Conservation (phyloP, 108 stramenopile genomes). For the Cyclotella distinguenda region DNA sequence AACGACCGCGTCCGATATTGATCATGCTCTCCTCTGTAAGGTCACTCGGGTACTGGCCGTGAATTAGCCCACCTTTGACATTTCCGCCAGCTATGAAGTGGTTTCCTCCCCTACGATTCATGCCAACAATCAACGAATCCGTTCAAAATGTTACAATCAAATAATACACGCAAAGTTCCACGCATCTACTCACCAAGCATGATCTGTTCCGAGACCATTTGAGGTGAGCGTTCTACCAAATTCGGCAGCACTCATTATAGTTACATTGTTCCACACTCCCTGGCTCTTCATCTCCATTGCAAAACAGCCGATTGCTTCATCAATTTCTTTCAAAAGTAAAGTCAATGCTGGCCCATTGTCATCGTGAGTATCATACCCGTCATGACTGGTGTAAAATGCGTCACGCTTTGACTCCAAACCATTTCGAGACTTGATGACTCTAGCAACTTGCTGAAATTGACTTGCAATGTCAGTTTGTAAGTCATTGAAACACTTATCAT, state of each 20-base stretch:
- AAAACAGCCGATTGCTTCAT: slow-evolving; percentile 43
- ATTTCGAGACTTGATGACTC: slow-evolving; percentile 29
- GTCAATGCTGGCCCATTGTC: slow-evolving; percentile 18
- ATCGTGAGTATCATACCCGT: slow-evolving; percentile 44
- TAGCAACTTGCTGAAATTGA: slow-evolving; percentile 31
- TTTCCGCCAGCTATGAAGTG: slow-evolving; percentile 46
- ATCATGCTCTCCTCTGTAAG: slow-evolving; percentile 28
- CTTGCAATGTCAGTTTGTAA: slow-evolving; percentile 17
- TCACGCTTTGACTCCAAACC: slow-evolving; percentile 26
- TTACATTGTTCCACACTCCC: slow-evolving; percentile 38
- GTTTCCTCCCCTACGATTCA: slow-evolving; percentile 37
- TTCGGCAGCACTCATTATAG: slow-evolving; percentile 23
- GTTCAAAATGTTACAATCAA: background rate
- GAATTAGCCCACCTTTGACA: slow-evolving; percentile 53
- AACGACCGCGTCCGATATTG: slow-evolving; percentile 50
- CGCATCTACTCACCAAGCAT: slow-evolving; percentile 44
- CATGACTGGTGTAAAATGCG: slow-evolving; percentile 22
- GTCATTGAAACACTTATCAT: slow-evolving; percentile 12
- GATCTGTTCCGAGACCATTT: slow-evolving; percentile 52
- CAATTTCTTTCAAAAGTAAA: slow-evolving; percentile 15
- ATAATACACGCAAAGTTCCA: too few relatives aligned
- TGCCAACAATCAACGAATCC: background rate
- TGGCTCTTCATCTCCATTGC: slow-evolving; percentile 33
- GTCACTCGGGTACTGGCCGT: slow-evolving; percentile 55
- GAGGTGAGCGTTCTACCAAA: slow-evolving; percentile 40